phyloP scores from a whole-genome alignment of 1,139 yeast genomes.

The Lodderomyces margitis region DNA sequence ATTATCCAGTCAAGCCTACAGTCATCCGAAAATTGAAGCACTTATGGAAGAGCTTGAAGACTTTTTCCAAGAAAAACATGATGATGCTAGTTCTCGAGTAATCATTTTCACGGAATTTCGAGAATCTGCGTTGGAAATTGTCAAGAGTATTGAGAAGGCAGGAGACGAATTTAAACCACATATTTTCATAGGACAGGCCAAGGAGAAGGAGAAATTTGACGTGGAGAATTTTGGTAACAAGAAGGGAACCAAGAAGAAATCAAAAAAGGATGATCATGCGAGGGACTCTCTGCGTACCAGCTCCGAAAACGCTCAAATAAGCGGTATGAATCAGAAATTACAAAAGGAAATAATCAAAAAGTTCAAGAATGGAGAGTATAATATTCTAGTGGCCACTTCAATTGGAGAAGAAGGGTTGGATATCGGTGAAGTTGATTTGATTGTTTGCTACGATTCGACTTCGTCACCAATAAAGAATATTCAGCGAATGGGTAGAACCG shows the following conservation, averaged over 20 bases:
- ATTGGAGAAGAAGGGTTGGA: constrained; percentile 99
- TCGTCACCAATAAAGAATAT: constrained; percentile 90
- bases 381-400: constrained; percentile 89
- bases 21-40: constrained; percentile 77
- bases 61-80: constrained; percentile 45
- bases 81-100: constrained; percentile 55
- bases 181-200: constrained; percentile 84
- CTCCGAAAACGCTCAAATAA: constrained; percentile 52
- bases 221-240: constrained; percentile 27
- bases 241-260: constrained; percentile 30
- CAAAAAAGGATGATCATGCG: constrained; percentile 16
- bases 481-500: constrained; percentile 98
- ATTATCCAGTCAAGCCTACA: constrained; percentile 40
- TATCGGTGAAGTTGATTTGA: constrained; percentile 95
- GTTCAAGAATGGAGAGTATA: constrained; percentile 69
- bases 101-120: constrained; percentile 86
- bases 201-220: constrained; percentile 60
- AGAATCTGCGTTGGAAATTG: constrained; percentile 86
- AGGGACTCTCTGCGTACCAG: constrained; percentile 31
- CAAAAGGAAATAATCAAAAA: constrained; percentile 71
- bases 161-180: constrained; percentile 59
- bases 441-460: constrained; percentile 89
- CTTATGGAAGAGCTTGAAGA: constrained; percentile 54
- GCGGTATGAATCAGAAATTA: constrained; percentile 68
- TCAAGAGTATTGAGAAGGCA: constrained; percentile 54